Base-by-base conservation (phyloP, 805 yeast genomes). In the Wickerhamiella parazyma region DNA sequence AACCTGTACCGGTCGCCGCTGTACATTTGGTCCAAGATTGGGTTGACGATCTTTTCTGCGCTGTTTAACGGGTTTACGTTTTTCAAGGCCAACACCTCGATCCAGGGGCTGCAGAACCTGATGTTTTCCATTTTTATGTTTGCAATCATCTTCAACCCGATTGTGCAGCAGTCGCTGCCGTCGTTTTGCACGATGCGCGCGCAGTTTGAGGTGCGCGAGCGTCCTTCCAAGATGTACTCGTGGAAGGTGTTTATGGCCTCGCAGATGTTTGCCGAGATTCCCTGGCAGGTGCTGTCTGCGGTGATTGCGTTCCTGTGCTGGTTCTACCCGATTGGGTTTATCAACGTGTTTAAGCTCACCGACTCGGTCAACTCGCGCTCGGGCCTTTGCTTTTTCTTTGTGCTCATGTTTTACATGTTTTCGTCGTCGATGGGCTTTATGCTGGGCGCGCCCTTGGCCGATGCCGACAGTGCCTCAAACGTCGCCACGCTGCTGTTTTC, bases 31-130 rank as follows among this genome's bases (percentile, higher is more conserved):
- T 67, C 89, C 29, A 82, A 80, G 62, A 51, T 75, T 19, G 64
- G 67, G 56, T 60, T 75, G 51, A 63, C 64, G 49, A 56, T 68
- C 28, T 56, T 71, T 14, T 67, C 76, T 37, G 75, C 83, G 33
- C 55, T 81, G 14, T 76, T 78, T 56, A 71, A 77, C 49, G 93
- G 94, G 35, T 82, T 82, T 59, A 67, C 79, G 0, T 82, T 76
- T 62, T 77, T 69, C 64, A 69, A 77, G 51, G 71, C 77, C 34
- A 72, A 70, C 44, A 63, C 65, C 31, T 57, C 73, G 28, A 52
- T 69, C 36, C 66, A 68, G 36, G 82, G 81, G 43, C 64, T 76
- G 55, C 76, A 70, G 56, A 73, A 76, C 58, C 67, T 72, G 45
- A 65, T 77, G 67, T 73, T 78, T 55, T 70, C 75, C 25, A 66